Evolutionary conservation across 1,284 basidiomycete genomes (phyloP), one percentile per base, ranked within the genome.

Genomic region (Megacollybia platyphylla): DNA sequence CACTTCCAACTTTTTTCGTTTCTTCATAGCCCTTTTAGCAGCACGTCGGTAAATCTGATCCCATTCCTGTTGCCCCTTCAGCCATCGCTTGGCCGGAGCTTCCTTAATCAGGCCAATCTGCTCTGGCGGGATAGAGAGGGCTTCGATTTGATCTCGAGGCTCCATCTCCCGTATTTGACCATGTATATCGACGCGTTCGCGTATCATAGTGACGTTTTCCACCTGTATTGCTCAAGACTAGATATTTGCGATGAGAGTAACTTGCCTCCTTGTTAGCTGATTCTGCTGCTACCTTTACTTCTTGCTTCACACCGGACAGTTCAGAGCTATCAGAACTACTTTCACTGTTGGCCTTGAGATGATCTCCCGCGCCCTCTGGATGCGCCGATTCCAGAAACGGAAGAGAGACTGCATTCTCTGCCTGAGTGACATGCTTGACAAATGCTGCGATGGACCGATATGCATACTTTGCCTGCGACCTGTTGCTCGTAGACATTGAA

Each of bases 141-240:
- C 77, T 2, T 60, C 52, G 1, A 93, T 63, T 10, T 79, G 67
- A 1, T 68, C 62, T 39, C 61, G 62, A 1, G 75, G 65, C 54
- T 93, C 88, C 65, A 93, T 76, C 0, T 76, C 70, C 11, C 89
- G 73, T 4, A 78, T 63, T 4, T 63, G 57, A 2, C 88, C 88
- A 13, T 68, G 60, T 8, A 81, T 70, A 46, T 81, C 71, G 17
- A 93, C 79, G 5, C 89, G 73, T 56, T 93, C 86, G 8, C 89
- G 76, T 48, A 91, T 79, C 67, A 76, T 71, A 24, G 58, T 30
- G 7, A 63, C 54, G 8, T 52, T 51, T 3, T 56, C 48, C 18
- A 61, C 11, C 31, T 34, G 31, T 15, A 34, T 15, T 54, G 38
- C 63, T 61, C 49, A 51, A 50, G 41, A 31, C 29, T 10, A 41